These are phyloP conservation scores for Draba incana DNA, from an alignment of 345 rosid species.

Conservation along the genomic window DNA sequence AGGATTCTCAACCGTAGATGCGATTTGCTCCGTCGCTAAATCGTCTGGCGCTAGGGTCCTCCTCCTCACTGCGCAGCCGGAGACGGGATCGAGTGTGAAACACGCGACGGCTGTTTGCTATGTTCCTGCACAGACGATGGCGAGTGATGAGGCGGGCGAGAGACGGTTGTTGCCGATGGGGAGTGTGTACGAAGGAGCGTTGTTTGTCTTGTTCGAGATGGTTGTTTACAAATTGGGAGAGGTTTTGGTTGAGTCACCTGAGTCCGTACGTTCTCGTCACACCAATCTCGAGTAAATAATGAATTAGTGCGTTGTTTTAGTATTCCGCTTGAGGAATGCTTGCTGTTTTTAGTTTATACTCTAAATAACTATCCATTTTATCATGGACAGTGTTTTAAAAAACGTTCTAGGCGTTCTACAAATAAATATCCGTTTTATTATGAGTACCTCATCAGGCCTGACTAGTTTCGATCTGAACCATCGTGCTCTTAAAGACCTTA, in stretches of 20 bases:
- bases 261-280: slow-evolving; percentile 77
- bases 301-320: slow-evolving; percentile 13
- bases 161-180: slow-evolving; percentile 86
- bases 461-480: too few relatives aligned
- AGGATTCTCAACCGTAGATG: slow-evolving; percentile 85
- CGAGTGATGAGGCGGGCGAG: slow-evolving; percentile 44
- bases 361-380: neutral
- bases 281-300: slow-evolving; percentile 68
- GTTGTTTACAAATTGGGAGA: slow-evolving; percentile 69
- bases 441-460: too few relatives aligned
- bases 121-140: slow-evolving; percentile 88
- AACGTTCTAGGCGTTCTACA: too few relatives aligned
- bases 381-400: too few relatives aligned
- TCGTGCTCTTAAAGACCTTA: too few relatives aligned
- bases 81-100: slow-evolving; percentile 56
- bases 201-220: slow-evolving; percentile 95
- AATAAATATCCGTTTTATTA: too few relatives aligned
- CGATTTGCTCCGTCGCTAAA: slow-evolving; percentile 68
- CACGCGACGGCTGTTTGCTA: slow-evolving; percentile 69
- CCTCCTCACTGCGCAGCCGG: slow-evolving; percentile 72
- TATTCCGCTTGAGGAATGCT: neutral
- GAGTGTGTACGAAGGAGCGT: slow-evolving; percentile 81
- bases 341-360: slow-evolving; percentile 6
- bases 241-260: slow-evolving; percentile 61
- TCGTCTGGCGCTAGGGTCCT: slow-evolving; percentile 64